These are phyloP conservation scores for Boletus speciosus DNA, from an alignment of 768 basidiomycete species.

Conservation along the genomic window DNA sequence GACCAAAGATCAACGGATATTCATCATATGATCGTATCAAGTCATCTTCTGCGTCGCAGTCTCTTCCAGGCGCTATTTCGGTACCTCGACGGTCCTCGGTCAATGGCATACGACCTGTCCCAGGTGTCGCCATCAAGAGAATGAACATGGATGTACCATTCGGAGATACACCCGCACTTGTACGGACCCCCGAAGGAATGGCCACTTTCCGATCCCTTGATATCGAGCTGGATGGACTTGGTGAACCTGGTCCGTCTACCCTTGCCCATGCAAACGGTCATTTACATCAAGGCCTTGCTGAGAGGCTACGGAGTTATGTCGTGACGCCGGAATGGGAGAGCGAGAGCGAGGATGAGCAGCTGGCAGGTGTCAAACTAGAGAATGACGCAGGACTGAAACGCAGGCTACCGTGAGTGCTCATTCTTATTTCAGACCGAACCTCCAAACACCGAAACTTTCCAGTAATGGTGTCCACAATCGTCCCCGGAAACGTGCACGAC, in stretches of 20 bases:
- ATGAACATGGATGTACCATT: slow-evolving; percentile 47
- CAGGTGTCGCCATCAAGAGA: slow-evolving; percentile 11
- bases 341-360: slow-evolving; percentile 35
- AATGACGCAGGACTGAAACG: slow-evolving; percentile 56
- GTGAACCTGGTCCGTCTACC: slow-evolving; percentile 33
- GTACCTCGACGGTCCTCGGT: slow-evolving; percentile 7
- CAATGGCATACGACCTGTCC: slow-evolving; percentile 19
- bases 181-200: slow-evolving; percentile 77
- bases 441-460: neutral
- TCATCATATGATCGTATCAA: slow-evolving; percentile 23
- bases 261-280: slow-evolving; percentile 33
- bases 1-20: slow-evolving; percentile 45
- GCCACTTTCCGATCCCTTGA: slow-evolving; percentile 59
- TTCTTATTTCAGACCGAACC: neutral
- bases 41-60: slow-evolving; percentile 22
- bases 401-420: slow-evolving; percentile 35
- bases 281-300: slow-evolving; percentile 13
- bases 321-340: slow-evolving; percentile 32
- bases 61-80: slow-evolving; percentile 1
- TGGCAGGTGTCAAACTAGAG: slow-evolving; percentile 27
- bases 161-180: slow-evolving; percentile 62
- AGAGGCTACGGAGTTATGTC: slow-evolving; percentile 20
- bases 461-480: slow-evolving; percentile 34
- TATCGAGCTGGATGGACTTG: slow-evolving; percentile 40
- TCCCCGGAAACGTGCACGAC: slow-evolving; percentile 62